A percentile compares a stretch with the other conserved stretches of the same genome.
Evolutionary conservation across 163 green algal genomes (phyloP).

Genomic region (Scenedesmus sp.): DNA sequence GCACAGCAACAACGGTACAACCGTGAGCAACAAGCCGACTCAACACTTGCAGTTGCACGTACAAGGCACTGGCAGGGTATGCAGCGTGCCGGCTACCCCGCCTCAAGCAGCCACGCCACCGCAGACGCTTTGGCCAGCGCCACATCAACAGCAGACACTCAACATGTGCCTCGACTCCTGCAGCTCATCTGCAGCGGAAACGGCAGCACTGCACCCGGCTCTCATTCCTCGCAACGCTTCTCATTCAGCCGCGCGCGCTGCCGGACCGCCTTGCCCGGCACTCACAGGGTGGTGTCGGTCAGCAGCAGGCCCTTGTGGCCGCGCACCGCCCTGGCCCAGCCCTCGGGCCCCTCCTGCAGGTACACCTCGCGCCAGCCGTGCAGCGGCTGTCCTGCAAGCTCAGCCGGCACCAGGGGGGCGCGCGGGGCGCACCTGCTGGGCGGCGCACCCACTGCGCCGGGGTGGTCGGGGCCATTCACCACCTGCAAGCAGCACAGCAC

Average conservation of each 20-base stretch:
- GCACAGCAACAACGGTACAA: not conserved
- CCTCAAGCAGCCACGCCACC: no score
- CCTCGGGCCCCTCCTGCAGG: conserved; percentile 83
- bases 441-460: conserved; percentile 83
- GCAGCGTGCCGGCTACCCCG: no score
- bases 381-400: conserved; percentile 47
- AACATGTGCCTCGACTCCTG: no score
- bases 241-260: not conserved
- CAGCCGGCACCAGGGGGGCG: conserved; percentile 63
- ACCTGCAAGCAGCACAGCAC: conserved; percentile 39
- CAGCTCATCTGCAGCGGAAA: no score
- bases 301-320: conserved; percentile 92
- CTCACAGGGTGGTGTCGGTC: conserved; percentile 94
- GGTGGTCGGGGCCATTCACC: conserved; percentile 86
- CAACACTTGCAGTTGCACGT: not conserved
- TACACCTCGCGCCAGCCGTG: conserved; percentile 88
- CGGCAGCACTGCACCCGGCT: no score
- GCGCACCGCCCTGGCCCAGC: conserved; percentile 88
- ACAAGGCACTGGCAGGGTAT: no score
- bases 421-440: conserved; percentile 70
- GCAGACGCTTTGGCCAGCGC: no score
- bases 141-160: no score
- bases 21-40: not conserved
- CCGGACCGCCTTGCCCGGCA: not conserved
- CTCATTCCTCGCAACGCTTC: no score